Evolutionary conservation across 2,329 filamentous ascomycete genomes (phyloP).

Genomic region (Colletotrichum godetiae): DNA sequence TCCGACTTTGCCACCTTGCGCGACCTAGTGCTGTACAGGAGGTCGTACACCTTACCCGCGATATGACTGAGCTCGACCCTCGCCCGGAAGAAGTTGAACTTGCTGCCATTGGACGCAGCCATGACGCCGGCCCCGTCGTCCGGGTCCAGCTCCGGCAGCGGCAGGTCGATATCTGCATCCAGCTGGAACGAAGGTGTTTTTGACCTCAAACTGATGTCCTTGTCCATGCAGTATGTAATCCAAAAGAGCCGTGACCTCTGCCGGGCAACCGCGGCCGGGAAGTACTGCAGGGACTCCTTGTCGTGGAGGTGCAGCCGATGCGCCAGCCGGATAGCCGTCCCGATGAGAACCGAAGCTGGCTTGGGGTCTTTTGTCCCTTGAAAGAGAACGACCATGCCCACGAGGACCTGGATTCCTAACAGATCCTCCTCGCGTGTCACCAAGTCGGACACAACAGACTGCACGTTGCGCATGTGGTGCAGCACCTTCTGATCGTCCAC

Average conservation of each 20-base stretch:
- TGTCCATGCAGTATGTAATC: constrained; percentile 54
- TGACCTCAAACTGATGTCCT: constrained; percentile 51
- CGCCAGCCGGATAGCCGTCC: constrained; percentile 51
- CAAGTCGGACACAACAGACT: constrained; percentile 51
- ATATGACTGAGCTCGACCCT: constrained; percentile 54
- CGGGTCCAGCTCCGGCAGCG: constrained; percentile 45
- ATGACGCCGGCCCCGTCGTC: constrained; percentile 48
- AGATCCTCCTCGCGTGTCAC: constrained; percentile 50
- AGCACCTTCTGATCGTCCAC: constrained; percentile 35
- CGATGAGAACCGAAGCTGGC: constrained; percentile 50
- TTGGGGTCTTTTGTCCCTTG: constrained; percentile 50
- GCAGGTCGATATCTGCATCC: constrained; percentile 54
- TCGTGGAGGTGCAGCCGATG: constrained; percentile 51
- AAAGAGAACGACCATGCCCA: constrained; percentile 52
- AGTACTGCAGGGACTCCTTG: constrained; percentile 38
- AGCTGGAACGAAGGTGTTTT: constrained; percentile 51
- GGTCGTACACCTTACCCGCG: constrained; percentile 54
- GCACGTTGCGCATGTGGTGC: constrained; percentile 50
- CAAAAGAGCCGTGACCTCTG: constrained; percentile 53
- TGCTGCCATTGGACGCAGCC: constrained; percentile 46
- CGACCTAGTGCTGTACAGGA: constrained; percentile 43
- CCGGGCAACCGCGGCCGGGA: constrained; percentile 44
- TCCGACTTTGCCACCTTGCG: constrained; percentile 43
- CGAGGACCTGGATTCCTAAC: constrained; percentile 51
- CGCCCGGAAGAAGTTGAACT: constrained; percentile 52